phyloP scores from a whole-genome alignment of 495 filamentous ascomycete species.

The Neurospora cerealis region DNA sequence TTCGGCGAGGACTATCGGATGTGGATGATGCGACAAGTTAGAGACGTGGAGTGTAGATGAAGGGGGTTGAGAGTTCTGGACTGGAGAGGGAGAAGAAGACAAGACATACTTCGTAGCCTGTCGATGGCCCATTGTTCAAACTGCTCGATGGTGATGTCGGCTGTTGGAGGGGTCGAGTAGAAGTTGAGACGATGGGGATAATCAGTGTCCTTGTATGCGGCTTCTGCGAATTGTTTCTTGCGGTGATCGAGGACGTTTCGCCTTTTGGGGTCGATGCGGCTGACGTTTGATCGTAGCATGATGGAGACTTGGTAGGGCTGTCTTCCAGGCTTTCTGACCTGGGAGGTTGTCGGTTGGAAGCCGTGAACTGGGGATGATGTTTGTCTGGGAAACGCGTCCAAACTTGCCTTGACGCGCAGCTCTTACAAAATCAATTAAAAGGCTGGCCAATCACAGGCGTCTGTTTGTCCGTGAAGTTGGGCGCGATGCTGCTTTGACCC shows the following conservation, averaged over 20 bases:
- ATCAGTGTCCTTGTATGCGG: constrained; percentile 58
- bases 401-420: background rate
- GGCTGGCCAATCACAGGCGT: background rate
- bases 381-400: background rate
- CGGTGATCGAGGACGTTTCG: constrained; percentile 64
- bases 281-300: constrained; percentile 65
- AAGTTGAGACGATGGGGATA: constrained; percentile 88
- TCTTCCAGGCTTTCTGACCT: background rate
- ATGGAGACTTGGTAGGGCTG: constrained; percentile 14
- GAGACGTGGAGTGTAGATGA: background rate
- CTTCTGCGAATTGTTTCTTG: constrained; percentile 74
- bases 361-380: background rate
- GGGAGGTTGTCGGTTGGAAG: background rate
- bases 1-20: constrained; percentile 78
- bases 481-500: background rate
- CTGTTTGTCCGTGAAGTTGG: background rate
- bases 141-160: constrained; percentile 91
- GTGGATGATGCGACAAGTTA: background rate
- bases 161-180: constrained; percentile 79
- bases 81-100: background rate
- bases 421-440: background rate
- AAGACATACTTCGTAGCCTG: constrained; percentile 57
- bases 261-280: constrained; percentile 73
- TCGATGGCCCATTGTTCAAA: constrained; percentile 99
- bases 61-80: no score